Evolutionary conservation across 1,284 basidiomycete genomes (phyloP), one percentile per base, ranked within the genome.

Genomic region (Pyrrhoderma noxium): DNA sequence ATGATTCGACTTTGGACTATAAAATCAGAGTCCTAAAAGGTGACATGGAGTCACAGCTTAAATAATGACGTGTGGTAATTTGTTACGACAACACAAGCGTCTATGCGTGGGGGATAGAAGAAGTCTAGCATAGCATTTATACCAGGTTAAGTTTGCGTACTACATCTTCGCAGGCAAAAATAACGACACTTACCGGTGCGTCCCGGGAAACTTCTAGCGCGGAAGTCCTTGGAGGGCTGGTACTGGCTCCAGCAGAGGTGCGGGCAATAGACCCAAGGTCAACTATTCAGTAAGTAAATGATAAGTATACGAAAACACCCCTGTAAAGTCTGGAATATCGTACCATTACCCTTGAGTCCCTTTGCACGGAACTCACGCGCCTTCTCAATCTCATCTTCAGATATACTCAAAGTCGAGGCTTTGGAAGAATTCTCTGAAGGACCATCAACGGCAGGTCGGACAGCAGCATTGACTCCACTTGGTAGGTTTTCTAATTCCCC

Each of bases 251-350:
- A 56, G 75, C 74, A 9, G 87, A 90, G 53, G 87, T 88, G 59
- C 87, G 83, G 22, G 89, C 89, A 60, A 93, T 92, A 51, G 80
- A 73, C 40, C 76, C 74, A 53, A 93, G 77, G 67, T 91, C 85
- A 52, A 88, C 67, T 9, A 43, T 58, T 31, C 1, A 39, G 47
- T 35, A 37, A 36, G 43, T 18, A 56, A 27, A 22, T 13, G 19
- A 35, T 39, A 40, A 56, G 38, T 16, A 57, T 43, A 16, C 13
- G 47, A 18, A 19, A 34, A 25, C 7, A 31, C 11, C 27, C 5
- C 11, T 31, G 11, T 31, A 31, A 31, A 37, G 37, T n/a, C n/a
- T n/a, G n/a, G n/a, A n/a, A n/a, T n/a, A 9, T 66, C 71, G 51
- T 57, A 80, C 78, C 71, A 56, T 70, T 69, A 52, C 70, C 70